phyloP scores from a whole-genome alignment of 345 rosid genomes.

The Boechera retrofracta region DNA sequence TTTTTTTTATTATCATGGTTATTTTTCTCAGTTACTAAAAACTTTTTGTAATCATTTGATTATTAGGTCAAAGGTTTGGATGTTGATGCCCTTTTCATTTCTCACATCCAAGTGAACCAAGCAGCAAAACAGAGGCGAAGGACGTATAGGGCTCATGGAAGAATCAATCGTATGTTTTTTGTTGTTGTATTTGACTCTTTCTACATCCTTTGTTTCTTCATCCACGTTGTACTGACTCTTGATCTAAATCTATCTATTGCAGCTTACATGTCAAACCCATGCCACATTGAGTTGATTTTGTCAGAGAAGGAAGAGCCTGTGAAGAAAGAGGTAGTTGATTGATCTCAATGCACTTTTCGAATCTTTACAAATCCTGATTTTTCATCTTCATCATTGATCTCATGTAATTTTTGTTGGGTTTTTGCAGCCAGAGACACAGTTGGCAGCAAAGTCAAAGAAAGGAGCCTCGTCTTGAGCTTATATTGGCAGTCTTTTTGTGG shows the following conservation, averaged over 20 bases:
- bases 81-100: constrained; percentile 77
- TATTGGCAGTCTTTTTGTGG: background rate
- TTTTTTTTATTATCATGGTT: background rate
- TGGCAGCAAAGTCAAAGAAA: constrained; percentile 80
- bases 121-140: constrained; percentile 96
- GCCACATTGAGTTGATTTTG: constrained; percentile 87
- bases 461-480: constrained; percentile 27
- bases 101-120: constrained; percentile 97
- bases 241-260: background rate
- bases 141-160: constrained; percentile 95
- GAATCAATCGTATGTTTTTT: constrained; percentile 81
- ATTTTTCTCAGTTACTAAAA: background rate
- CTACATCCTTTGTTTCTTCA: background rate
- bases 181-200: background rate
- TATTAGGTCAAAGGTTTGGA: constrained; percentile 94
- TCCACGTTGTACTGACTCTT: background rate
- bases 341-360: background rate
- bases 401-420: background rate
- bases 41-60: background rate
- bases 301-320: constrained; percentile 97
- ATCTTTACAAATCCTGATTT: background rate
- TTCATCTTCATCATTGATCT: background rate
- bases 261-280: constrained; percentile 99
- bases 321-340: constrained; percentile 75
- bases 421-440: constrained; percentile 82